phyloP scores from a whole-genome alignment of 179 eudicot genomes.

The Vitellaria paradoxa region DNA sequence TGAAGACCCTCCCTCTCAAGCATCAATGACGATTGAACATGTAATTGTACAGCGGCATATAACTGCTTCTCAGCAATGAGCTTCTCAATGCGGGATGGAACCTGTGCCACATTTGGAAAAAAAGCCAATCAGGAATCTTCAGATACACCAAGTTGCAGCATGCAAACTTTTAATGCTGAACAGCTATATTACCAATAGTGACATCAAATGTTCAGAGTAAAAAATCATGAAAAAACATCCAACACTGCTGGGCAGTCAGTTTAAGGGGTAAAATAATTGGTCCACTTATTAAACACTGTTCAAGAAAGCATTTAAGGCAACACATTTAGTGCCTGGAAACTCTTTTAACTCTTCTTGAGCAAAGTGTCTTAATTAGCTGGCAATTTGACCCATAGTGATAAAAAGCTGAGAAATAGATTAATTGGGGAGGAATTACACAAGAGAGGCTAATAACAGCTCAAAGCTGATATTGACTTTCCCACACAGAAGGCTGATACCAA shows the following conservation, averaged over 20 bases:
- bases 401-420: background rate
- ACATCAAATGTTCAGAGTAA: background rate
- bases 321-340: background rate
- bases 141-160: slow-evolving; percentile 10
- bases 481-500: too few species aligned
- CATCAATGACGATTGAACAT: slow-evolving; percentile 89
- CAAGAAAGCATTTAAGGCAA: background rate
- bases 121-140: slow-evolving; percentile 14
- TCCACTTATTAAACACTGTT: background rate
- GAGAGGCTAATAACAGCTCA: background rate
- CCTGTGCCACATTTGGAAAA: slow-evolving; percentile 38
- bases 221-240: background rate
- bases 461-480: background rate
- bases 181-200: background rate
- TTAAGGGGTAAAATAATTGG: background rate
- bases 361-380: background rate
- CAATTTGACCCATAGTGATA: background rate
- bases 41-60: slow-evolving; percentile 94
- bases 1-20: slow-evolving; percentile 99
- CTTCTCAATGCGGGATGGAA: slow-evolving; percentile 92
- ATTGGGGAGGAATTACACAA: background rate
- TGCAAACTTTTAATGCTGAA: background rate
- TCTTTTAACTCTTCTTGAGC: background rate
- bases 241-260: background rate
- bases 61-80: slow-evolving; percentile 89